A percentile compares a stretch with the other conserved stretches of the same genome.
Conservation (phyloP, 805 yeast genomes). For the Debaryomyces castellii region DNA sequence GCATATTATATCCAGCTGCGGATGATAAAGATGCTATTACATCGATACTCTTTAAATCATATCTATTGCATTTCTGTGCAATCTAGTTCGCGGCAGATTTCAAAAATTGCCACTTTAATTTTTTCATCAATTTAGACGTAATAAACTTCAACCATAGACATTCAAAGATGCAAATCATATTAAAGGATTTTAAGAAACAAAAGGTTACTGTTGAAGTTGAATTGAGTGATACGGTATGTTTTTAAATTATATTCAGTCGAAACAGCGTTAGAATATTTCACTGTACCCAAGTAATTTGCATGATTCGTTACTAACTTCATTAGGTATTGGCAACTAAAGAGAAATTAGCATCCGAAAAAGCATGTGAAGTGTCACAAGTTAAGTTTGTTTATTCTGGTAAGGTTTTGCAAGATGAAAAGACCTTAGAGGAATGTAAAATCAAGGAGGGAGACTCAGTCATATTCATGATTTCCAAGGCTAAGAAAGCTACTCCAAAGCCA, state of each 20-base stretch:
- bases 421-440: conserved; percentile 68
- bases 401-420: conserved; percentile 80
- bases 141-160: conserved; percentile 9
- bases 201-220: conserved; percentile 80
- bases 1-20: too few relatives aligned
- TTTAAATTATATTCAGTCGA: too few relatives aligned
- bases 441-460: conserved; percentile 87
- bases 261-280: too few relatives aligned
- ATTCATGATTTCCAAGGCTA: conserved; percentile 72
- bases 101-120: conserved; percentile 5
- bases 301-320: conserved; percentile 5
- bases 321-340: conserved; percentile 68
- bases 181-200: conserved; percentile 93
- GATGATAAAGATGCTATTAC: too few relatives aligned
- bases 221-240: conserved; percentile 59
- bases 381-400: conserved; percentile 92
- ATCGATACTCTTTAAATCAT: too few relatives aligned
- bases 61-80: too few relatives aligned
- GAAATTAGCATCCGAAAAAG: conserved; percentile 65
- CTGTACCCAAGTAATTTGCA: neutral
- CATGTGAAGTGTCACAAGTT: conserved; percentile 69
- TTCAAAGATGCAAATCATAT: conserved; percentile 66
- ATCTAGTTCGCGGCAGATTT: neutral
- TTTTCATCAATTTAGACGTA: conserved; percentile 19
- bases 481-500: conserved; percentile 28